A percentile compares a stretch with the other conserved stretches of the same genome.
Evolutionary conservation across 1,139 yeast species (phyloP).

Genomic region (Suhomyces panamericanus): DNA sequence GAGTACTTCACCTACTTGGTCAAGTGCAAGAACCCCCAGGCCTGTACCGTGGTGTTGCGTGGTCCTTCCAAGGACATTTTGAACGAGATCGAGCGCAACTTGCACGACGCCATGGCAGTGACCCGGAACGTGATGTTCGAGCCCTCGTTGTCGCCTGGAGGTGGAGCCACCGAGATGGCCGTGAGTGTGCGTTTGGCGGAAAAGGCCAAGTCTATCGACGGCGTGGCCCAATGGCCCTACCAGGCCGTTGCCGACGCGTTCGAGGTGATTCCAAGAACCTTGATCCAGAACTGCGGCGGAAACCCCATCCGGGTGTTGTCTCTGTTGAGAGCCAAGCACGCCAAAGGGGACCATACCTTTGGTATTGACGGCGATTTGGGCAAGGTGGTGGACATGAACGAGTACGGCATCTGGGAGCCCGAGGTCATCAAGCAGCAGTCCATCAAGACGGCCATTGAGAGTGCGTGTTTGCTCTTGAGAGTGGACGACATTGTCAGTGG

Average conservation of each 20-base stretch:
- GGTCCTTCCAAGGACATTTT: conserved; percentile 97
- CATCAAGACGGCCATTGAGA: conserved; percentile 93
- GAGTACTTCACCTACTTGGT: conserved; percentile 90
- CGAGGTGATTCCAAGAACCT: conserved; percentile 96
- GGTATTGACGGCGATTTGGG: conserved; percentile 97
- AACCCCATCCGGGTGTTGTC: conserved; percentile 88
- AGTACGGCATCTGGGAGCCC: conserved; percentile 98
- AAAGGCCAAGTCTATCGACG: conserved; percentile 89
- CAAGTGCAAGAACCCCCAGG: conserved; percentile 81
- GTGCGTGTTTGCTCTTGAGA: conserved; percentile 90
- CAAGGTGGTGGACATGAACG: conserved; percentile 91
- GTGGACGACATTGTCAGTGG: conserved; percentile 98
- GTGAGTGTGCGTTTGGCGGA: conserved; percentile 86
- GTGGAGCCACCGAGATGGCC: conserved; percentile 99
- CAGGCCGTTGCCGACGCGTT: conserved; percentile 98
- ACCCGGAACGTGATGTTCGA: conserved; percentile 93
- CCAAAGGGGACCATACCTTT: conserved; percentile 77
- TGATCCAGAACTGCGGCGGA: conserved; percentile 97
- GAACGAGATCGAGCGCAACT: conserved; percentile 93
- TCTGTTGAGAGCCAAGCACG: conserved; percentile 93
- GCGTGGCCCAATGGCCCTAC: conserved; percentile 97
- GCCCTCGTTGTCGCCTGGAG: conserved; percentile 96
- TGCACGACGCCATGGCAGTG: conserved; percentile 98
- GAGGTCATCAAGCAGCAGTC: conserved; percentile 97
- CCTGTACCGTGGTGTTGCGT: conserved; percentile 88